phyloP scores from a whole-genome alignment of 78 protist species.

The Dictyostelium brefeldianum region DNA sequence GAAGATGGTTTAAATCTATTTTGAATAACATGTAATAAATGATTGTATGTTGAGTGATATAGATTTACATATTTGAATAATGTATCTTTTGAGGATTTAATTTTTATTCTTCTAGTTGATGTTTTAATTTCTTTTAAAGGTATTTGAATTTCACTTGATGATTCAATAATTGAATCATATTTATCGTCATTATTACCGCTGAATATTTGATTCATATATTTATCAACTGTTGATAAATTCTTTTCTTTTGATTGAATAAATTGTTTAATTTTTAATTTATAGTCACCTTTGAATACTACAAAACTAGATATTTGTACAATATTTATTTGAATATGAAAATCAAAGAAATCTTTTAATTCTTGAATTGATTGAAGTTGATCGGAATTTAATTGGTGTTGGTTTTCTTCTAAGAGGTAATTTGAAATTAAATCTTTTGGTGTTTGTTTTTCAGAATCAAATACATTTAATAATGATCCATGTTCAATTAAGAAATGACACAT shows the following conservation, averaged over 20 bases:
- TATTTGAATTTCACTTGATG: background rate
- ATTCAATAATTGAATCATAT: background rate
- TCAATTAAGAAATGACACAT: conserved; percentile 43
- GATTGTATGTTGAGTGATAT: conserved; percentile 24
- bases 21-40: conserved; percentile 15
- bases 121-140: background rate
- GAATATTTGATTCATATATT: background rate
- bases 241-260: background rate
- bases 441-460: conserved; percentile 36
- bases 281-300: background rate
- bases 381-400: background rate
- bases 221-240: background rate
- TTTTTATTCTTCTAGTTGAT: conserved; percentile 17
- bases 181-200: background rate
- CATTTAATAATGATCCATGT: conserved; percentile 46
- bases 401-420: background rate
- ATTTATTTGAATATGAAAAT: conserved; percentile 6
- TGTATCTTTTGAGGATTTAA: background rate
- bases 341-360: background rate
- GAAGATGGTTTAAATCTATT: conserved; percentile 27
- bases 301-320: background rate
- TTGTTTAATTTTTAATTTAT: background rate
- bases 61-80: conserved; percentile 26
- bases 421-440: conserved; percentile 25
- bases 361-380: background rate